Evolutionary conservation across 805 yeast species (phyloP).

Genomic region (Kodamaea laetipori): DNA sequence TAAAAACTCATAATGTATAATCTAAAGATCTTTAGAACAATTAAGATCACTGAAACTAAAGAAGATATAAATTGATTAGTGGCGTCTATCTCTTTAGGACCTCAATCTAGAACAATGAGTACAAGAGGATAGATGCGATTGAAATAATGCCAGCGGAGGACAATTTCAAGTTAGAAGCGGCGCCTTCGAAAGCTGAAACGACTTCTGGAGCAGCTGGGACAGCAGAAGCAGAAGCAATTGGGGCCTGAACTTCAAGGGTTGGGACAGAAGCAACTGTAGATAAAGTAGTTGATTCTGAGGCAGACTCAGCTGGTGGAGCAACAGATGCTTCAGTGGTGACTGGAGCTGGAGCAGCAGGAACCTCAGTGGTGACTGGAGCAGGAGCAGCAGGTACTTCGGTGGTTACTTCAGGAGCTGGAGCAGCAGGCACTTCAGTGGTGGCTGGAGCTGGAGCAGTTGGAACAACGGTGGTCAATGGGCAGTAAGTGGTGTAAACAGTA

Average conservation of each 20-base stretch:
- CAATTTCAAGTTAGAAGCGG: slow-evolving; percentile 1
- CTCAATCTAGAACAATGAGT: slow-evolving; percentile 6
- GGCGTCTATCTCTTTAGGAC: neutral
- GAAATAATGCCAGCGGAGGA: slow-evolving; percentile 2
- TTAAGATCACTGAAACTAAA: neutral
- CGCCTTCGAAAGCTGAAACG: slow-evolving; percentile 2
- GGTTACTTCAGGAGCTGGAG: neutral
- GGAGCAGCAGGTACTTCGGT: neutral
- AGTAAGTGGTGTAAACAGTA: slow-evolving; percentile 20
- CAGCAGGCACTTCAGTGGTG: slow-evolving; percentile 1
- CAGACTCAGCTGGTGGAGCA: neutral
- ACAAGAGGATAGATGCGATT: slow-evolving; percentile 1
- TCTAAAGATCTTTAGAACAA: no score
- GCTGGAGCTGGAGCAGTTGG: neutral
- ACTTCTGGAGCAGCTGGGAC: neutral
- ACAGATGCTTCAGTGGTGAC: slow-evolving; percentile 1
- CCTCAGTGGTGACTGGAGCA: slow-evolving; percentile 5
- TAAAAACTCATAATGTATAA: no score
- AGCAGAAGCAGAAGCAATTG: neutral
- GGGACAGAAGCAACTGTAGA: slow-evolving; percentile 1
- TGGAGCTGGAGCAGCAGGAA: neutral
- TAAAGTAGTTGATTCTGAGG: neutral
- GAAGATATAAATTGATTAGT: neutral
- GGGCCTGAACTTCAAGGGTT: neutral
- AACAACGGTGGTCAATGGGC: slow-evolving; percentile 17